Evolutionary conservation across 139 green algal genomes (phyloP).

Genomic region (Microglena sp.): DNA sequence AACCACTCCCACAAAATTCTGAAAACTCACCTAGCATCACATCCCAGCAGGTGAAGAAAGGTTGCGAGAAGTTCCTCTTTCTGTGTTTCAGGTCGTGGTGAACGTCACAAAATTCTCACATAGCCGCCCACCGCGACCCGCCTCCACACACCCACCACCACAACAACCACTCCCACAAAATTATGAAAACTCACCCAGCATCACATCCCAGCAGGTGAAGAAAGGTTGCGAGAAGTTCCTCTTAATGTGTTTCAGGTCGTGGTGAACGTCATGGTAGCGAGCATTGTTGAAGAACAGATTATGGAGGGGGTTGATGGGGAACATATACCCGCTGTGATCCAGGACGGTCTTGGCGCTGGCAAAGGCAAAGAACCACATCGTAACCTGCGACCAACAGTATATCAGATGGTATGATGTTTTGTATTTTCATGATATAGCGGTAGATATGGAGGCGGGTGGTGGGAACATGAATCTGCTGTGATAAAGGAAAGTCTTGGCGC

Average conservation of each 20-base stretch:
- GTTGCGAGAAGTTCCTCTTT: conserved; percentile 61
- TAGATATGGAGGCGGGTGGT: conserved; percentile 52
- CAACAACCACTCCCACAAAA: background rate
- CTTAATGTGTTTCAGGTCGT: conserved; percentile 48
- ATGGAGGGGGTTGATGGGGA: conserved; percentile 51
- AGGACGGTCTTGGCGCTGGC: conserved; percentile 53
- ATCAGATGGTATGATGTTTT: too few species aligned
- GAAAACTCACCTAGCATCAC: conserved; percentile 32
- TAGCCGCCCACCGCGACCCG: background rate
- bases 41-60: conserved; percentile 61
- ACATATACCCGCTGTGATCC: conserved; percentile 53
- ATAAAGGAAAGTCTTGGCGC: conserved; percentile 55
- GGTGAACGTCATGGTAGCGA: conserved; percentile 52
- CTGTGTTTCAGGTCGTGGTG: conserved; percentile 53
- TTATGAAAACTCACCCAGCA: conserved; percentile 1
- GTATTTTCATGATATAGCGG: too few species aligned
- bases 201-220: conserved; percentile 42
- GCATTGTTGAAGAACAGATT: conserved; percentile 54
- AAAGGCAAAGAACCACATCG: conserved; percentile 40
- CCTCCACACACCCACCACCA: background rate
- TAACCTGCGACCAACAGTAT: conserved; percentile 5
- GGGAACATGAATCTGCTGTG: conserved; percentile 46
- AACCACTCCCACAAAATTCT: conserved; percentile 15
- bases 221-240: conserved; percentile 64
- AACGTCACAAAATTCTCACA: conserved; percentile 7